These are phyloP conservation scores for Mycocentrospora acerina DNA, from an alignment of 2,329 filamentous ascomycete species.

Conservation along the genomic window DNA sequence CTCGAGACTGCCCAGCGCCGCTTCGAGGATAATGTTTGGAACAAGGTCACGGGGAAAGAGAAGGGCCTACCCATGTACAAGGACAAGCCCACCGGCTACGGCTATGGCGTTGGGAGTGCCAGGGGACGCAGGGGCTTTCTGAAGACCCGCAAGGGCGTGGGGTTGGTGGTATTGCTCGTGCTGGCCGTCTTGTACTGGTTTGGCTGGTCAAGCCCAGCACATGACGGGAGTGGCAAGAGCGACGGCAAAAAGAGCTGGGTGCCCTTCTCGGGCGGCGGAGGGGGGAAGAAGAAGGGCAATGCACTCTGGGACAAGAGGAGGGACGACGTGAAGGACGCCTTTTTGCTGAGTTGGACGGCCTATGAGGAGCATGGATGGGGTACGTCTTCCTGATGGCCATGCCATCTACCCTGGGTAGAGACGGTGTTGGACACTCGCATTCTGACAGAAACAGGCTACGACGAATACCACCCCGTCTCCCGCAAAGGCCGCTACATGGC, in stretches of 20 bases:
- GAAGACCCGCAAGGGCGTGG: constrained; percentile 64
- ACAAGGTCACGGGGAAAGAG: constrained; percentile 59
- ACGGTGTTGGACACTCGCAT: constrained; percentile 7
- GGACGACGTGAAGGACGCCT: constrained; percentile 83
- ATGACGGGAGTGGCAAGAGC: constrained; percentile 31
- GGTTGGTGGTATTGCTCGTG: constrained; percentile 55
- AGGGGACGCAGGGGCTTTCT: constrained; percentile 53
- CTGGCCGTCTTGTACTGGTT: constrained; percentile 69
- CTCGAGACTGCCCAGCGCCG: constrained; percentile 45
- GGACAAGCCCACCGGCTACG: constrained; percentile 87
- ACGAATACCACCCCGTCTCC: constrained; percentile 82
- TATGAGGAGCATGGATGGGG: constrained; percentile 96
- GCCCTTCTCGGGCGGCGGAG: constrained; percentile 15
- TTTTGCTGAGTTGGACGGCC: constrained; percentile 86
- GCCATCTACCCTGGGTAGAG: constrained; percentile 12
- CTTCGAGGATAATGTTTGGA: constrained; percentile 46
- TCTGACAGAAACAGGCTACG: constrained; percentile 55
- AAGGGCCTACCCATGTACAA: constrained; percentile 91
- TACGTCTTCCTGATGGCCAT: too few species aligned
- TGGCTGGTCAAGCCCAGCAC: constrained; percentile 50
- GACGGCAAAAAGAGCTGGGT: constrained; percentile 23
- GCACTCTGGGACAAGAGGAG: constrained; percentile 77
- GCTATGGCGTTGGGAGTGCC: constrained; percentile 55
- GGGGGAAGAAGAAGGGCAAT: constrained; percentile 32
- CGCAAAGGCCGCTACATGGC: constrained; percentile 84